Base-by-base conservation (phyloP, 2,329 filamentous ascomycete species). In the Boeremia lycopersici region DNA sequence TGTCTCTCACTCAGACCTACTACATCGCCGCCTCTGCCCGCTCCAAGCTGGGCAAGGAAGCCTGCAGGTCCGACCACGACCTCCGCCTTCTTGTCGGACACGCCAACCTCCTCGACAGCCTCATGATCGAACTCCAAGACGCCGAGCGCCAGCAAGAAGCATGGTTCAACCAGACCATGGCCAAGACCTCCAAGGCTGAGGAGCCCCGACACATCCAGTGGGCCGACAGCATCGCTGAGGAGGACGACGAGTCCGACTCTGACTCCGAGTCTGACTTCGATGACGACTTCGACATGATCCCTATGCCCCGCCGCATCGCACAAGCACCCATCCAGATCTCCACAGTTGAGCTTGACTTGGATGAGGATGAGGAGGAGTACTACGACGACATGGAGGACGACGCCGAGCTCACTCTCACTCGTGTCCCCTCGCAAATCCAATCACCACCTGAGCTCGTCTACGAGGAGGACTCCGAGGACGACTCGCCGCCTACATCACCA, bases 1-100 rank as follows among this genome's bases (percentile, higher is more conserved):
- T 98, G 95, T 96, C 90, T 76, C 89, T 98, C 81, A 96, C 93
- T 26, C 92, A 97, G 80, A 98, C 93, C 59, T 99, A 98, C 89
- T 96, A 91, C 82, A 89, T 98, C 70, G 95, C 95, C 75, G 93
- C 96, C 84, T 93, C 93, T 79, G 95, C 95, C 74, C 88, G 95
- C 77, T 89, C 88, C 69, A 99, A 99, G 91, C 92, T 99, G 73
- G 92, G 92, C 64, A 86, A 84, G 62, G 93, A 98, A 81, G 95
- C 95, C 81, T 86, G 88, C 77, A 89, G 89, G 71, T 83, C 91
- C 69, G 93, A 98, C 75, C 95, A 98, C 84, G 88, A 98, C 82
- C 90, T 99, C 61, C 88, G 93, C 74, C 86, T 96, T 40, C 89
- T 99, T 57, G 95, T 99, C 69, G 95, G 93, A 71, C 95, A 99